These are phyloP conservation scores for Metschnikowia arizonensis DNA, from an alignment of 805 yeast genomes.

Conservation along the genomic window DNA sequence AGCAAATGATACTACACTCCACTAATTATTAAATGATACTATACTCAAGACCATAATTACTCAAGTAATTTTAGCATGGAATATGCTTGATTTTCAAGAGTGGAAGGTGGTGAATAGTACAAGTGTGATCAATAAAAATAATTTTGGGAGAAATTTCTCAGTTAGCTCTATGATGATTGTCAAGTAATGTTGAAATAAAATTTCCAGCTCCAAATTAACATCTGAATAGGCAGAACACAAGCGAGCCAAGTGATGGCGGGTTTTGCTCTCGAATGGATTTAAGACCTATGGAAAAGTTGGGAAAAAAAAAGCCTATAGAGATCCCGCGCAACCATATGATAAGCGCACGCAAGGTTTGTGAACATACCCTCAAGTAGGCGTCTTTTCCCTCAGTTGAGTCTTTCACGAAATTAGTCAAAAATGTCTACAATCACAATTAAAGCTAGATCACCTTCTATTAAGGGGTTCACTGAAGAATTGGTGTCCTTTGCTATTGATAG, in stretches of 20 bases:
- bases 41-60: no score
- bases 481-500: conserved; percentile 34
- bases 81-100: no score
- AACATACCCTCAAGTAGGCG: neutral
- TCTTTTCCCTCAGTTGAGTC: neutral
- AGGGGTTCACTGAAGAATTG: conserved; percentile 43
- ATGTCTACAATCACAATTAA: conserved; percentile 50
- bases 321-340: conserved; percentile 2
- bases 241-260: no score
- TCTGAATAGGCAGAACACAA: neutral
- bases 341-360: conserved; percentile 2
- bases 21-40: no score
- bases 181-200: neutral
- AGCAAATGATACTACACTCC: no score
- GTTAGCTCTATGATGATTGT: no score
- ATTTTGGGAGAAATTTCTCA: no score
- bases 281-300: neutral
- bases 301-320: neutral
- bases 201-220: neutral
- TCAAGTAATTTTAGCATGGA: no score
- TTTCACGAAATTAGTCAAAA: neutral
- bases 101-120: no score
- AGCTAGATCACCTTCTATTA: conserved; percentile 59
- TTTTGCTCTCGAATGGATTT: neutral
- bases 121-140: no score